Base-by-base conservation (phyloP, 2,329 filamentous ascomycete genomes). In the Trichoderma atroviride region DNA sequence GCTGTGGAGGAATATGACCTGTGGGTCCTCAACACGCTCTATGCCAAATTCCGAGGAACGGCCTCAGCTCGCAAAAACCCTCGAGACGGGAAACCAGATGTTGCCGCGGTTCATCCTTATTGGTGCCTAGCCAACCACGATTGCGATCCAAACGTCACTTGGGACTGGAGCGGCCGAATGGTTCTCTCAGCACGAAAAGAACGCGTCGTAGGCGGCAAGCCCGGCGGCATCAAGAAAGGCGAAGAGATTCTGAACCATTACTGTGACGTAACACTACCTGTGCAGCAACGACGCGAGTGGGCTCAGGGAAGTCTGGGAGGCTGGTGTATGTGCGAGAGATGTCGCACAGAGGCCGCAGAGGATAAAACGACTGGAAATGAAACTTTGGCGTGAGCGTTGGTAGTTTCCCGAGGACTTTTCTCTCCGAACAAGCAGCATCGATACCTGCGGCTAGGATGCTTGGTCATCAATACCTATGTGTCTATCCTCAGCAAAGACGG, bases 41-140 rank as follows among this genome's bases (percentile, higher is more conserved):
- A 95, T 78, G 89, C 92, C 73, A 98, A 98, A 78, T 97, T 97
- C 79, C 88, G 96, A 29, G 96, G 93, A 64, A 97, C 94, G 0
- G 96, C 96, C 0, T 97, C 93, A 2, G 95, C 94, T 5, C 88
- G 92, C 50, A 90, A 96, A 73, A 93, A 88, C 71, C 86, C 86
- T 0, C 87, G 87, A 74, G 92, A 95, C 72, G 92, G 94, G 3
- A 88, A 92, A 11, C 95, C 96, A 0, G 96, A 98, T 75, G 91
- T 97, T 5, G 93, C 93, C 33, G 95, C 95, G 33, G 94, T 98
- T 33, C 94, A 98, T 81, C 94, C 95, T 2, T 89, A 97, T 74
- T 99, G 96, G 94, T 98, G 94, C 80, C 85, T 98, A 35, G 94
- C 95, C 33, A 99, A 99, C 76, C 96, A 99, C 78, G 93, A 94